Conservation (phyloP, 768 basidiomycete species). For the Chlorophyllum brunneum region DNA sequence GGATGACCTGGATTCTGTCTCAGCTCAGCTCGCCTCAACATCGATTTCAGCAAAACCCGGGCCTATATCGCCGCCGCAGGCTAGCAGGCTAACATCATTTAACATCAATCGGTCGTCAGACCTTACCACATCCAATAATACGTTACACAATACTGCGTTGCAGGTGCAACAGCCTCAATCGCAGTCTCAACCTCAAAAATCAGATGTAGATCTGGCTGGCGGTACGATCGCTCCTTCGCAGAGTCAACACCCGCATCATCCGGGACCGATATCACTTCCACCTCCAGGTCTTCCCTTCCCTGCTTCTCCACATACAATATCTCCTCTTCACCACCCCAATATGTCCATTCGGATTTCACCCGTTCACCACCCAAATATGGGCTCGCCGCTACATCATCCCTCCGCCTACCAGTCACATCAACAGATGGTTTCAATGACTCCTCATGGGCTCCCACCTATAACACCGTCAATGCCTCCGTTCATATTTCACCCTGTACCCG, state of each 20-base stretch:
- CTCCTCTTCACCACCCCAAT: constrained; percentile 26
- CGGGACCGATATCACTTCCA: constrained; percentile 67
- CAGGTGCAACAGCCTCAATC: neutral
- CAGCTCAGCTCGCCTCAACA: neutral
- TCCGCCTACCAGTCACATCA: constrained; percentile 16
- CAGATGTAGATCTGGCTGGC: constrained; percentile 2
- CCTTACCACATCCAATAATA: neutral
- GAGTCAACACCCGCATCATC: constrained; percentile 42
- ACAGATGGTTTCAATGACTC: constrained; percentile 45
- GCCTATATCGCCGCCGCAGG: neutral
- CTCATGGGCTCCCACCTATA: constrained; percentile 84
- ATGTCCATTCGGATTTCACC: constrained; percentile 32
- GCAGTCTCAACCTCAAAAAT: constrained; percentile 12
- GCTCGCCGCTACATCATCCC: constrained; percentile 22
- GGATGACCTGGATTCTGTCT: constrained; percentile 11
- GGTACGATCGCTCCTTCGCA: constrained; percentile 12
- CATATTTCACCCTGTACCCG: constrained; percentile 58
- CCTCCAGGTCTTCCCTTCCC: constrained; percentile 40
- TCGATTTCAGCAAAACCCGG: neutral
- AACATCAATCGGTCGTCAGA: constrained; percentile 1
- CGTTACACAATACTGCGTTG: neutral
- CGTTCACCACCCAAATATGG: constrained; percentile 33
- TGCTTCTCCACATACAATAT: constrained; percentile 21
- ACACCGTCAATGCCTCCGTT: constrained; percentile 99
- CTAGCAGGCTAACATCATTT: neutral